Conservation (phyloP, 1,284 basidiomycete genomes). For the Ganoderma resinaceum region DNA sequence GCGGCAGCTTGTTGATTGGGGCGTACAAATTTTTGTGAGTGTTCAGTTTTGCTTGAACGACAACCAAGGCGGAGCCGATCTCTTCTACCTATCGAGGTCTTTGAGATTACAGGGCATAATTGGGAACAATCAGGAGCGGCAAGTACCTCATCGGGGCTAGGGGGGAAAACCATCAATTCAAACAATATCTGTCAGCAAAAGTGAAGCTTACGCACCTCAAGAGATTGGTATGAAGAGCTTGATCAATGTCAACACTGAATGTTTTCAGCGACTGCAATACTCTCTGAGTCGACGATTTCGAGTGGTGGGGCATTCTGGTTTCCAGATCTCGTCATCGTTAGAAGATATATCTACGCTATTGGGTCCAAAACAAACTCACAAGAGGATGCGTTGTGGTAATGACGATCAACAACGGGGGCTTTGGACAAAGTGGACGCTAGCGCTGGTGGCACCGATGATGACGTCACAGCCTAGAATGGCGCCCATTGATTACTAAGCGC, state of each 20-base stretch:
- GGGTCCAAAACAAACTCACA: no score
- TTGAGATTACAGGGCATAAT: neutral
- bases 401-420: no score
- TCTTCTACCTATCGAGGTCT: neutral
- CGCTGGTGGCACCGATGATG: no score
- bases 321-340: no score
- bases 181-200: neutral
- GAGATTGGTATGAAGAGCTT: neutral
- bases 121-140: no score
- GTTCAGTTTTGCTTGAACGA: neutral
- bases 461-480: no score
- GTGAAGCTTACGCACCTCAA: neutral
- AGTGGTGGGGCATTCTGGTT: no score
- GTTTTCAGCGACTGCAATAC: neutral
- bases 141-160: neutral
- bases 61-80: neutral
- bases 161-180: neutral
- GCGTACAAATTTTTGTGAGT: neutral
- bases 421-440: no score
- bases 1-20: neutral
- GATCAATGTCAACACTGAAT: neutral
- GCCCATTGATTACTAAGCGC: no score
- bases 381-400: no score
- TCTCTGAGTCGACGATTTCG: no score
- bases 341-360: no score